Conservation (phyloP, 805 yeast genomes). For the Candida suzukii region DNA sequence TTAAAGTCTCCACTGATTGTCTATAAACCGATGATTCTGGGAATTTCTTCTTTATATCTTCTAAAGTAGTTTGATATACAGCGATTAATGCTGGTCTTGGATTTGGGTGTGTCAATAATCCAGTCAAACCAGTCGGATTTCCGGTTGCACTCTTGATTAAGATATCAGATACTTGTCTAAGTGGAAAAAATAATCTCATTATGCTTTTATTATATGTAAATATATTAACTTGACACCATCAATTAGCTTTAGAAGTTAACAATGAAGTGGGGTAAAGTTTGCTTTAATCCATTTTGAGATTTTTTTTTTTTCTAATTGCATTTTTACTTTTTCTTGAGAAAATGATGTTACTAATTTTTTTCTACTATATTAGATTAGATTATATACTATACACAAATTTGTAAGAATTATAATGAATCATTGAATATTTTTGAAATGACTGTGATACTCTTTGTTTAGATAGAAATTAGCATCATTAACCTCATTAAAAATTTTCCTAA, state of each 20-base stretch:
- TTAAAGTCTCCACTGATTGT: constrained; percentile 65
- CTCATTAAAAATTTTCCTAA: neutral
- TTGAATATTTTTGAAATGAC: neutral
- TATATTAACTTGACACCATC: no score
- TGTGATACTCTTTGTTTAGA: neutral
- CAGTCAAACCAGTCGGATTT: constrained; percentile 77
- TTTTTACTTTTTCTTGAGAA: no score
- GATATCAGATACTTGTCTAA: constrained; percentile 36
- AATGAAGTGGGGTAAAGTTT: no score
- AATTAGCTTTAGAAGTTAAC: no score
- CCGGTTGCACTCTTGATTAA: constrained; percentile 55
- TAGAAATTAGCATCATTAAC: neutral
- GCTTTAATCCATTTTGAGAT: no score
- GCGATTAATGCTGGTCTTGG: constrained; percentile 75
- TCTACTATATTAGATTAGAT: no score
- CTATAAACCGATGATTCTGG: constrained; percentile 72
- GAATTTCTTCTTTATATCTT: constrained; percentile 48
- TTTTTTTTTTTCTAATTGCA: no score
- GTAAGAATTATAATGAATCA: no score
- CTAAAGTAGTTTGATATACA: constrained; percentile 63
- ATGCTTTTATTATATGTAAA: neutral
- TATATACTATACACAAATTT: no score
- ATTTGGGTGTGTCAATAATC: constrained; percentile 71
- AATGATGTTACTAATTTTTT: no score
- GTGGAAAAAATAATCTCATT: constrained; percentile 27